Percentiles rank a stretch among this genome's conserved stretches.
These are phyloP conservation scores for Dioscorea alata DNA, from an alignment of 106 monocot genomes.

Conservation along the genomic window DNA sequence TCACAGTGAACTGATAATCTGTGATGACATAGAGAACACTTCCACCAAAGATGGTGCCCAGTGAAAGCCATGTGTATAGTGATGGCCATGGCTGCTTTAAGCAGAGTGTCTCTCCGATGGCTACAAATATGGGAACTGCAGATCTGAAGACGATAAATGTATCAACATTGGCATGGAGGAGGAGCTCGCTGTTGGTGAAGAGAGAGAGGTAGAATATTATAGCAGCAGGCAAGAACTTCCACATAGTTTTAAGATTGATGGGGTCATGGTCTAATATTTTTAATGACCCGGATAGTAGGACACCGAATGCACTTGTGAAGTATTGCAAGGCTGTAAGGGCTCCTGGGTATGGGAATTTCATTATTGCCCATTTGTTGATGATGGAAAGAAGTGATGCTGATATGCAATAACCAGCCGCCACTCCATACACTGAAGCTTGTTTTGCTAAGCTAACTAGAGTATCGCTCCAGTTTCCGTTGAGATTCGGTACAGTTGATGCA, in stretches of 20 bases:
- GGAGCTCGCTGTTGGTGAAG: conserved; percentile 75
- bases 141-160: conserved; percentile 73
- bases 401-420: conserved; percentile 81
- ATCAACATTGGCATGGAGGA: conserved; percentile 78
- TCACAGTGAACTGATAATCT: conserved; percentile 44
- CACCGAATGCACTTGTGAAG: conserved; percentile 58
- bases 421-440: conserved; percentile 66
- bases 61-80: conserved; percentile 45
- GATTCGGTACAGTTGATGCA: neutral
- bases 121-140: conserved; percentile 78
- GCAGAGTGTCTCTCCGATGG: conserved; percentile 65
- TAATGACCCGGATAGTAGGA: conserved; percentile 43
- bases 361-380: conserved; percentile 92
- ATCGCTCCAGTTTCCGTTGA: conserved; percentile 10
- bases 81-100: conserved; percentile 74
- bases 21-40: conserved; percentile 51
- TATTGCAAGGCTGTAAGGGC: conserved; percentile 74
- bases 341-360: conserved; percentile 80
- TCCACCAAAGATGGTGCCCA: conserved; percentile 59
- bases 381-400: conserved; percentile 83
- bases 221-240: conserved; percentile 73
- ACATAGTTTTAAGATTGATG: conserved; percentile 41
- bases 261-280: conserved; percentile 49
- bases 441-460: conserved; percentile 21
- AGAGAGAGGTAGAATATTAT: conserved; percentile 74